These are phyloP conservation scores for Ganoderma leucocontextum DNA, from an alignment of 1,284 basidiomycete species.

Conservation along the genomic window DNA sequence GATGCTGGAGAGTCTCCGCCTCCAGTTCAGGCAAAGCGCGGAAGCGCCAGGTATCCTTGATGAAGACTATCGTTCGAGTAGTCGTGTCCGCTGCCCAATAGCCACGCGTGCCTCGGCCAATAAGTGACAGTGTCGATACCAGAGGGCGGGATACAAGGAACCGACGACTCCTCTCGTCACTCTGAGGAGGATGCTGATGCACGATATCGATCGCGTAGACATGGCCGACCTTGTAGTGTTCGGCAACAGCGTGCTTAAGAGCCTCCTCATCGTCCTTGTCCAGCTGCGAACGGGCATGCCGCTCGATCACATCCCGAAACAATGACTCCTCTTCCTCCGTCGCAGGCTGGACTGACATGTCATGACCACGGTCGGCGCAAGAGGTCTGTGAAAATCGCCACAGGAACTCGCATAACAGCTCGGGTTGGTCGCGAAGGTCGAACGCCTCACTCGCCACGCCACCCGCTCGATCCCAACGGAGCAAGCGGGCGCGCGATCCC, in stretches of 20 bases:
- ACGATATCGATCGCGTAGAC: neutral
- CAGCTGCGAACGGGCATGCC: conserved; percentile 2
- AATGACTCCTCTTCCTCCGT: conserved; percentile 20
- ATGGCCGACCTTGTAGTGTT: neutral
- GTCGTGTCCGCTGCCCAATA: neutral
- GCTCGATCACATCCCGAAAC: conserved; percentile 14
- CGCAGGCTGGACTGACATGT: conserved; percentile 31
- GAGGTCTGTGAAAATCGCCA: conserved; percentile 35
- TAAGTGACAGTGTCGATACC: neutral
- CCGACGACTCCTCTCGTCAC: neutral
- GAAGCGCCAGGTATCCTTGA: neutral
- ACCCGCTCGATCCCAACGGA: conserved; percentile 43
- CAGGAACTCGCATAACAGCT: conserved; percentile 38
- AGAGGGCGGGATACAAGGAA: neutral
- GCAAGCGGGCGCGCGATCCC: conserved; percentile 35
- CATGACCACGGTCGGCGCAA: conserved; percentile 32
- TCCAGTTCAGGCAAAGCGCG: neutral
- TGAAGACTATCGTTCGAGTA: neutral
- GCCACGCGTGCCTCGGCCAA: neutral
- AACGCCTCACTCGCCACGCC: conserved; percentile 39
- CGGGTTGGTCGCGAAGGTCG: conserved; percentile 33
- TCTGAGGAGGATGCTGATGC: neutral
- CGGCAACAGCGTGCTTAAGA: neutral
- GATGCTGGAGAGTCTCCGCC: neutral
- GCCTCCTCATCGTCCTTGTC: neutral